phyloP scores from a whole-genome alignment of 495 filamentous ascomycete genomes.

The Daldinia grandis region DNA sequence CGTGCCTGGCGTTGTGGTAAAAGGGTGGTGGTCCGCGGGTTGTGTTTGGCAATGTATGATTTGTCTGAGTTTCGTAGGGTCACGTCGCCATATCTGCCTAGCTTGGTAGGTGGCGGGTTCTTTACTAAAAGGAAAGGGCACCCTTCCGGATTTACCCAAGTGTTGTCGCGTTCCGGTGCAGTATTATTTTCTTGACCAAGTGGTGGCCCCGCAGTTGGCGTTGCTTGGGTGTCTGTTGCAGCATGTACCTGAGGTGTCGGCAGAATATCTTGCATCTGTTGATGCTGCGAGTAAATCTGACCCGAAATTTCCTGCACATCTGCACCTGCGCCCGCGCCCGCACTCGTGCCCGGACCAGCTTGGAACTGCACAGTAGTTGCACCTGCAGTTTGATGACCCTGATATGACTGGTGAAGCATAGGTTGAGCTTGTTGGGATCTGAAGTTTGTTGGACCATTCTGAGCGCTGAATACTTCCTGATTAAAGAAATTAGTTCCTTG shows the following conservation, averaged over 20 bases:
- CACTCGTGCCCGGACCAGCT: background rate
- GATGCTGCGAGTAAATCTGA: background rate
- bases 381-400: background rate
- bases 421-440: background rate
- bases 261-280: background rate
- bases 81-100: slow-evolving; percentile 4
- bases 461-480: background rate
- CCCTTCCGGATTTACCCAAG: slow-evolving; percentile 22
- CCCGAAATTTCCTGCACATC: background rate
- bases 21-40: background rate
- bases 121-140: background rate
- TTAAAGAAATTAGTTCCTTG: background rate
- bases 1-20: slow-evolving; percentile 10
- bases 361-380: background rate
- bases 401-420: background rate
- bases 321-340: no score
- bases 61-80: slow-evolving; percentile 1
- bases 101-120: slow-evolving; percentile 17
- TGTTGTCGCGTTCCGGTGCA: background rate
- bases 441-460: background rate
- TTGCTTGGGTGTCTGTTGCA: background rate
- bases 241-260: background rate
- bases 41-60: slow-evolving; percentile 1
- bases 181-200: no score
- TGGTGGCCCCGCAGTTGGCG: background rate